A percentile compares a stretch with the other conserved stretches of the same genome.
Conservation (phyloP, 495 filamentous ascomycete genomes). For the Bacidia rubella region DNA sequence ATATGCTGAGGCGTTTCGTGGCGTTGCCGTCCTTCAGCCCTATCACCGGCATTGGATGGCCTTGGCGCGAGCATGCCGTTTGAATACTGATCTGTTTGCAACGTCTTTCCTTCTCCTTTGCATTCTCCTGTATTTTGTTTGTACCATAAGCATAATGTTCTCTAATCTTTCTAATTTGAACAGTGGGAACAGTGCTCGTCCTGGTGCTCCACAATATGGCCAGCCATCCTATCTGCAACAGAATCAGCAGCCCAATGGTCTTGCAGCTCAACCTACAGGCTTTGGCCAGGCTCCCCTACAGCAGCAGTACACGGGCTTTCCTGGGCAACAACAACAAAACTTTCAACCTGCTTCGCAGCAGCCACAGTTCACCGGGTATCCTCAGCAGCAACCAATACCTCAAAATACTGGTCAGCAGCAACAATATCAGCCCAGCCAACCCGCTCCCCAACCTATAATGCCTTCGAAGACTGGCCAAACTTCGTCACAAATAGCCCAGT, state of each 20-base stretch:
- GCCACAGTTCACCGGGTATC: slow-evolving; percentile 43
- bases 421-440: slow-evolving; percentile 27
- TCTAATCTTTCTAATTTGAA: slow-evolving; percentile 75
- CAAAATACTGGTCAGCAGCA: slow-evolving; percentile 17
- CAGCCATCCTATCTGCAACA: slow-evolving; percentile 39
- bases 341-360: slow-evolving; percentile 52
- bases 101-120: too few relatives aligned
- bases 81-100: too few relatives aligned
- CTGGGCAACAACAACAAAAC: slow-evolving; percentile 40
- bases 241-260: slow-evolving; percentile 33
- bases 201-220: slow-evolving; percentile 52
- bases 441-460: slow-evolving; percentile 35
- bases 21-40: too few relatives aligned
- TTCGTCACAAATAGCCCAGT: slow-evolving; percentile 74
- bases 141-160: slow-evolving; percentile 44
- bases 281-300: slow-evolving; percentile 27
- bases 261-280: slow-evolving; percentile 38
- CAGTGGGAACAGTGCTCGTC: slow-evolving; percentile 58
- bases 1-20: too few relatives aligned
- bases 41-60: too few relatives aligned
- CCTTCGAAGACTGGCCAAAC: slow-evolving; percentile 55
- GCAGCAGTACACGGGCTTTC: slow-evolving; percentile 39
- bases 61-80: too few relatives aligned
- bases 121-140: background rate
- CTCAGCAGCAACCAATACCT: slow-evolving; percentile 25